phyloP scores from a whole-genome alignment of 75 land plant genomes.

The Sequoia sempervirens region DNA sequence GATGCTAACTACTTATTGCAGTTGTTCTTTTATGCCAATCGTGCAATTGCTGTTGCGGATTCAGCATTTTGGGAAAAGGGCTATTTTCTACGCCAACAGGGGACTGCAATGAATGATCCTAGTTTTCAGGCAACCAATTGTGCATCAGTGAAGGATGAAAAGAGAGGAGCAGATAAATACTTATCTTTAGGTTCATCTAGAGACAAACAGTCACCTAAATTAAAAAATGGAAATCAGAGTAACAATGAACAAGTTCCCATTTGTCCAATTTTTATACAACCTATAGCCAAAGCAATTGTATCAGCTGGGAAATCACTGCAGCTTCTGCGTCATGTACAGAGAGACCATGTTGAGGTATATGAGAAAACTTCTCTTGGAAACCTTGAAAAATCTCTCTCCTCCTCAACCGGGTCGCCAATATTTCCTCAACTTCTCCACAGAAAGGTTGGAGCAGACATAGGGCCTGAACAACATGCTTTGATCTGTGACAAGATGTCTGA shows the following conservation, averaged over 20 bases:
- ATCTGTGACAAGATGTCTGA: conserved; percentile 1
- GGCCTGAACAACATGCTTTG: neutral
- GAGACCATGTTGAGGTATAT: conserved; percentile 12
- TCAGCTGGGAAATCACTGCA: conserved; percentile 98
- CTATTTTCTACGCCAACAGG: conserved; percentile 38
- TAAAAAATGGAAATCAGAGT: conserved; percentile 8
- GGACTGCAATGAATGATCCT: neutral
- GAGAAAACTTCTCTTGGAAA: conserved; percentile 3
- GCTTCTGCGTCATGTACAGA: conserved; percentile 63
- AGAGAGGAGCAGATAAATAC: neutral
- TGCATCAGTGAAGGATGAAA: neutral
- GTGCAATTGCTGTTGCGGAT: conserved; percentile 53
- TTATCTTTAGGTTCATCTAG: neutral
- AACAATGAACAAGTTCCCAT: conserved; percentile 12
- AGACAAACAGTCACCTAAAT: conserved; percentile 1
- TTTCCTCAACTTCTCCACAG: conserved; percentile 2
- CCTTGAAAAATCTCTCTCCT: neutral
- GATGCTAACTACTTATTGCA: conserved; percentile 23
- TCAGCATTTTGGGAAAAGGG: conserved; percentile 88
- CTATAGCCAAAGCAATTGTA: conserved; percentile 70
- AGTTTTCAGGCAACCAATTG: neutral
- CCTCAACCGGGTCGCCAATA: neutral
- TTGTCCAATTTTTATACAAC: conserved; percentile 77
- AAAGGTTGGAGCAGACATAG: neutral
- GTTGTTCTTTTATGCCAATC: conserved; percentile 83